Percentiles rank a stretch among this genome's conserved stretches.
These are phyloP conservation scores for Phytophthora macrochlamydospora DNA, from an alignment of 352 stramenopile genomes.

Conservation along the genomic window DNA sequence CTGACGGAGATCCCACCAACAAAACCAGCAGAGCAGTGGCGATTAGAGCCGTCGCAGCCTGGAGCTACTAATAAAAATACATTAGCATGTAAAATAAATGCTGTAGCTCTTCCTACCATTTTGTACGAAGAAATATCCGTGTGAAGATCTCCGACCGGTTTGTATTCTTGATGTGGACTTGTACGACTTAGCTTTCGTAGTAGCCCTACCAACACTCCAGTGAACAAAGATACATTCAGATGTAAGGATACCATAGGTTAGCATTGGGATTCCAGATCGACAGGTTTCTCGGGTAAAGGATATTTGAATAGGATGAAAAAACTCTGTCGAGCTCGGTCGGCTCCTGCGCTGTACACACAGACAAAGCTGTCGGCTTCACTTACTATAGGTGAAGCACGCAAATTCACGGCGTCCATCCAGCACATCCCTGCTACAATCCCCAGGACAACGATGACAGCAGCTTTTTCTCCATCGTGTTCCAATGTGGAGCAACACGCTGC, in stretches of 20 bases:
- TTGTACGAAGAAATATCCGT: conserved; percentile 20
- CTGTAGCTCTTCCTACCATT: conserved; percentile 16
- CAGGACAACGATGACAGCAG: conserved; percentile 51
- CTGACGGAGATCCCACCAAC: conserved; percentile 47
- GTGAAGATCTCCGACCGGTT: conserved; percentile 9
- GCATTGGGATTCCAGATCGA: not conserved
- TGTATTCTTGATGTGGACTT: conserved; percentile 22
- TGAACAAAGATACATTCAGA: conserved; percentile 24
- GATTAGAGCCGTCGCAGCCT: conserved; percentile 34
- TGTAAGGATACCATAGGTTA: conserved; percentile 31
- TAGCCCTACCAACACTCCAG: conserved; percentile 59
- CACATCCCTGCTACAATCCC: conserved; percentile 62
- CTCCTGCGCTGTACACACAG: conserved; percentile 61
- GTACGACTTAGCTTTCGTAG: conserved; percentile 44
- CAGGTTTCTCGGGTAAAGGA: conserved; percentile 38
- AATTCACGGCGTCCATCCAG: conserved; percentile 70
- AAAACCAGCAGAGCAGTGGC: conserved; percentile 40
- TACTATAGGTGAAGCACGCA: conserved; percentile 20
- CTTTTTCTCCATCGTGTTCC: conserved; percentile 42
- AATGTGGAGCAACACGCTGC: conserved; percentile 20
- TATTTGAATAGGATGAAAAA: conserved; percentile 85
- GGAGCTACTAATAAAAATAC: conserved; percentile 28
- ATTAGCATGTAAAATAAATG: not conserved
- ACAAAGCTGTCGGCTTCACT: conserved; percentile 30
- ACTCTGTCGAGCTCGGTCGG: conserved; percentile 56